phyloP scores from a whole-genome alignment of 805 yeast genomes.

The Yarrowia sp. region DNA sequence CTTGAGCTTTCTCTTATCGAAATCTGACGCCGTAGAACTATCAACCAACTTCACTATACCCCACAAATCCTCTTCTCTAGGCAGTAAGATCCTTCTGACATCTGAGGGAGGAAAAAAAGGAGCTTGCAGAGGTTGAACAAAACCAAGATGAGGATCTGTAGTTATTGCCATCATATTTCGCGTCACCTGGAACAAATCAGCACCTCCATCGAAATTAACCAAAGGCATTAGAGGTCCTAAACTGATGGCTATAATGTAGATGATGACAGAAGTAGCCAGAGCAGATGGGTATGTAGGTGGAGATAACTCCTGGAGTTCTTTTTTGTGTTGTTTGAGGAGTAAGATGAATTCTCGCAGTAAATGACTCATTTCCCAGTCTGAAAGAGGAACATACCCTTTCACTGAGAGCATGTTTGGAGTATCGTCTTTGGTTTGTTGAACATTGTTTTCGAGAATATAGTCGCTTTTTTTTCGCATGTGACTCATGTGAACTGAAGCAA shows the following conservation, averaged over 20 bases:
- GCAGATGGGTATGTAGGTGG: background rate
- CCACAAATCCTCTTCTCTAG: background rate
- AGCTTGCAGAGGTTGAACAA: background rate
- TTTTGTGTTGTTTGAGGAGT: background rate
- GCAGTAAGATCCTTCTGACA: background rate
- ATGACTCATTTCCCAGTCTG: background rate
- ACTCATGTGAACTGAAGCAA: background rate
- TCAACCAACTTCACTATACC: background rate
- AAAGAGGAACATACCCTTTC: background rate
- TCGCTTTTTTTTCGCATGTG: background rate
- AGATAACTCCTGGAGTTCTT: background rate
- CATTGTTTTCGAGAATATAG: background rate
- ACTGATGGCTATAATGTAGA: background rate
- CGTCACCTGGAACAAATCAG: background rate
- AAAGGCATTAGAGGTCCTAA: background rate
- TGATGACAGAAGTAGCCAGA: background rate
- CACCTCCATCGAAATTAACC: background rate
- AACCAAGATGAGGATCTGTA: background rate
- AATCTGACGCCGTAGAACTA: background rate
- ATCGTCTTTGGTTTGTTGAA: background rate
- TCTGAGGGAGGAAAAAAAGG: background rate
- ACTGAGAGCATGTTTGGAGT: background rate
- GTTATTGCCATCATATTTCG: background rate
- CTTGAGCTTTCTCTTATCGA: background rate
- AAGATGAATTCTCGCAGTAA: background rate